Conservation (phyloP, 1,139 yeast genomes). For the Sugiyamaella sp. region DNA sequence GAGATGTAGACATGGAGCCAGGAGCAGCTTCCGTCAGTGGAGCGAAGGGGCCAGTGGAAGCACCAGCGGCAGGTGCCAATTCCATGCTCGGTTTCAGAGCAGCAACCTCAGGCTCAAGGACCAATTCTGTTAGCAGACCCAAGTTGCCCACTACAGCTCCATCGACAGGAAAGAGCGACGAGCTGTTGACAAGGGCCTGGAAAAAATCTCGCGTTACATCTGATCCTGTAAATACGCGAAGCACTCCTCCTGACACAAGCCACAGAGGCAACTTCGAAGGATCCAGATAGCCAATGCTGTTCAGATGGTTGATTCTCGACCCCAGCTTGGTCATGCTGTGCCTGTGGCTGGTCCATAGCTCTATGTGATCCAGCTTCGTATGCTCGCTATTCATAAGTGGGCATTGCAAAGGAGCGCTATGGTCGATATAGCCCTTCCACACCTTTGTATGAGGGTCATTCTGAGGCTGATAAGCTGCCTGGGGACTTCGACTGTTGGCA, state of each 20-base stretch:
- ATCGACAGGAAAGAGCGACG: conserved; percentile 12
- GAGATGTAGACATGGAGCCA: too few relatives aligned
- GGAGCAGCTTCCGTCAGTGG: too few relatives aligned
- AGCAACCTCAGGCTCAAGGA: neutral
- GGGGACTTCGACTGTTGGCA: too few relatives aligned
- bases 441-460: conserved; percentile 1
- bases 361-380: conserved; percentile 21
- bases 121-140: conserved; percentile 20
- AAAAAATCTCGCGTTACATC: conserved; percentile 30
- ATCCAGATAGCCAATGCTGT: conserved; percentile 19
- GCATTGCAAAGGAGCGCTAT: neutral
- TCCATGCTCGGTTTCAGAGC: too few relatives aligned
- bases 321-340: conserved; percentile 18
- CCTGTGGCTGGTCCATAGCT: conserved; percentile 26
- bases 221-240: conserved; percentile 30
- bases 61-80: too few relatives aligned
- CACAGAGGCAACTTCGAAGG: conserved; percentile 33
- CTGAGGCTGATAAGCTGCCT: too few relatives aligned
- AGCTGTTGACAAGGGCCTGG: conserved; percentile 28
- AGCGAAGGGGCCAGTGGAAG: too few relatives aligned
- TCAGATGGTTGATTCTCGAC: conserved; percentile 11
- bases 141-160: conserved; percentile 22
- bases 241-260: conserved; percentile 32
- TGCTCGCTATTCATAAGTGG: conserved; percentile 3
- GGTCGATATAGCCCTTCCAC: conserved; percentile 17